phyloP scores from a whole-genome alignment of 75 land plant genomes.

The Selaginella tamariscina region DNA sequence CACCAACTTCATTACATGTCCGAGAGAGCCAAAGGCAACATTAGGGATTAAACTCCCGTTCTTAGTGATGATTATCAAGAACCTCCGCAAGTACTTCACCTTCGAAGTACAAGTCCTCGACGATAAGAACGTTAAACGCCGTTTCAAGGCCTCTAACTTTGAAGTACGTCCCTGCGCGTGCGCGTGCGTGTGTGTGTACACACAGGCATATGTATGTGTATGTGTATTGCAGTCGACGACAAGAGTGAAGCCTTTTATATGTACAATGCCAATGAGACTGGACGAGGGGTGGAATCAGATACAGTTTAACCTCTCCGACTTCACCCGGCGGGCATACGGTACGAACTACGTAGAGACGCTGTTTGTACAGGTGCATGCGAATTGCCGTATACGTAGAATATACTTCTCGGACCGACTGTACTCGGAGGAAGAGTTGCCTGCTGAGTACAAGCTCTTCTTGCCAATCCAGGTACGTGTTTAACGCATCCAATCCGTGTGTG shows the following conservation, averaged over 20 bases:
- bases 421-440: slow-evolving; percentile 32
- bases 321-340: slow-evolving; percentile 34
- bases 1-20: slow-evolving; percentile 29
- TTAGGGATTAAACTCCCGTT: slow-evolving; percentile 32
- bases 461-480: slow-evolving; percentile 32
- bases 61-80: slow-evolving; percentile 31
- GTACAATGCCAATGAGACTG: slow-evolving; percentile 35
- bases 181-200: not conserved
- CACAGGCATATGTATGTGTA: no score
- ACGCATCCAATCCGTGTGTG: no score
- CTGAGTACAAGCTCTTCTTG: slow-evolving; percentile 31
- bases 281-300: slow-evolving; percentile 39
- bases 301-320: slow-evolving; percentile 32
- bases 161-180: slow-evolving; percentile 19
- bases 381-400: slow-evolving; percentile 33
- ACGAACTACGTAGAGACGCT: slow-evolving; percentile 33
- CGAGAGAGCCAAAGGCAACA: slow-evolving; percentile 24
- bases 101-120: slow-evolving; percentile 34
- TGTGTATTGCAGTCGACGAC: slow-evolving; percentile 23
- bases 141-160: slow-evolving; percentile 30
- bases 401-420: slow-evolving; percentile 33
- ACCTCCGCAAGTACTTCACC: slow-evolving; percentile 30
- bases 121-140: slow-evolving; percentile 28
- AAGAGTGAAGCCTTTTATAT: slow-evolving; percentile 31
- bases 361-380: slow-evolving; percentile 34